These are phyloP conservation scores for Schizosaccharomyces lindneri DNA, from an alignment of 805 yeast genomes.

Conservation along the genomic window DNA sequence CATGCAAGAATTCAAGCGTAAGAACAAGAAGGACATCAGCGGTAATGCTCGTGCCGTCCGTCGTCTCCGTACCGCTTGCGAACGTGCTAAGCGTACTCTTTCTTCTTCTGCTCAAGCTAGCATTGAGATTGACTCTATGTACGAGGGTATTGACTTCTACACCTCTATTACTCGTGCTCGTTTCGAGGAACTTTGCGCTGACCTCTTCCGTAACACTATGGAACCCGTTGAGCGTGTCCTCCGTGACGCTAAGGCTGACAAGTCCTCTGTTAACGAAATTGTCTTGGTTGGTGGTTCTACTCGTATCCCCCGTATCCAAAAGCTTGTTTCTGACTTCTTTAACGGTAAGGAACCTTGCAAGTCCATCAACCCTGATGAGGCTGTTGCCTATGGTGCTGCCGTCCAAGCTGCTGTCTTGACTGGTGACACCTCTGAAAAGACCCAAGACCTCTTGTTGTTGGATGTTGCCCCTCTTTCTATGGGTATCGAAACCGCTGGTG, in stretches of 20 bases:
- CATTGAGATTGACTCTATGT: conserved; percentile 80
- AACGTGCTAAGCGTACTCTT: conserved; percentile 95
- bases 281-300: conserved; percentile 96
- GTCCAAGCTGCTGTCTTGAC: conserved; percentile 92
- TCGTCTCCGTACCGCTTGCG: conserved; percentile 97
- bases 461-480: conserved; percentile 94
- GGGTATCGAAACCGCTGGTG: conserved; percentile 98
- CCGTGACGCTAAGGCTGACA: conserved; percentile 73
- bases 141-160: conserved; percentile 89
- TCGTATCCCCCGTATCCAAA: conserved; percentile 92
- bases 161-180: conserved; percentile 91
- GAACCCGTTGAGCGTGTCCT: conserved; percentile 91
- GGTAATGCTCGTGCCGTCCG: conserved; percentile 90
- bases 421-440: conserved; percentile 88
- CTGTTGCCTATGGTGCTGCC: conserved; percentile 98
- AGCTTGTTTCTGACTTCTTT: conserved; percentile 85
- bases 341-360: conserved; percentile 93
- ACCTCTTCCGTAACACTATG: conserved; percentile 74
- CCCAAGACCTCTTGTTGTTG: conserved; percentile 77
- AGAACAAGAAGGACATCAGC: conserved; percentile 84
- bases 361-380: conserved; percentile 95
- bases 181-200: conserved; percentile 88
- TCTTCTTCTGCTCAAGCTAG: conserved; percentile 91
- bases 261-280: conserved; percentile 72
- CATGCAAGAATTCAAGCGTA: conserved; percentile 88